A percentile compares a stretch with the other conserved stretches of the same genome.
These are phyloP conservation scores for Nemophila menziesii DNA, from an alignment of 257 asterid species.

Conservation along the genomic window DNA sequence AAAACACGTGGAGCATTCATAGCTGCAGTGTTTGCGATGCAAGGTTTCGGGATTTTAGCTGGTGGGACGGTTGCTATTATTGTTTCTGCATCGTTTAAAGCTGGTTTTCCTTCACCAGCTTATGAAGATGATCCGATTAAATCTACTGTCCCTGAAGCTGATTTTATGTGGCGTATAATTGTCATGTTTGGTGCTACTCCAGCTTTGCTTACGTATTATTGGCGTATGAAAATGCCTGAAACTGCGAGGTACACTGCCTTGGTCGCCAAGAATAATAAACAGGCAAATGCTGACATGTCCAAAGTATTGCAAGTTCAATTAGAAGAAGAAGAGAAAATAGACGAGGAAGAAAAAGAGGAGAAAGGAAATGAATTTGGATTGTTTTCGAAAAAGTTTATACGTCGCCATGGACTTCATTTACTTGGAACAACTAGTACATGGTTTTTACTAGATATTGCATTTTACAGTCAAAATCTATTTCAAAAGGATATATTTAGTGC, in stretches of 20 bases:
- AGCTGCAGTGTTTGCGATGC: slow-evolving; percentile 47
- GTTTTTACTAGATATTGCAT: too few relatives aligned
- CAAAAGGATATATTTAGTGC: too few relatives aligned
- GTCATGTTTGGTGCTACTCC: slow-evolving; percentile 50
- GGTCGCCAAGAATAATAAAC: slow-evolving; percentile 34
- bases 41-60: slow-evolving; percentile 39
- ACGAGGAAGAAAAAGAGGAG: background rate
- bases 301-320: slow-evolving; percentile 38
- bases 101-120: slow-evolving; percentile 23
- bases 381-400: slow-evolving; percentile 19
- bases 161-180: slow-evolving; percentile 28
- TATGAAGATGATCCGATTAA: slow-evolving; percentile 3
- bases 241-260: slow-evolving; percentile 53
- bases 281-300: slow-evolving; percentile 42
- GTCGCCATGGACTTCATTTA: slow-evolving; percentile 37
- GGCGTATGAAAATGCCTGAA: slow-evolving; percentile 68
- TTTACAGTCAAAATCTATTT: too few relatives aligned
- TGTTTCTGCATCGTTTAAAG: slow-evolving; percentile 21
- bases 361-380: slow-evolving; percentile 23
- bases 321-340: slow-evolving; percentile 18
- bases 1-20: slow-evolving; percentile 44
- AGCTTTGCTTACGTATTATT: slow-evolving; percentile 38
- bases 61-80: slow-evolving; percentile 33
- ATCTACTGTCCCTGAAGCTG: slow-evolving; percentile 27
- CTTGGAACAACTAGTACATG: slow-evolving; percentile 38